A percentile compares a stretch with the other conserved stretches of the same genome.
These are phyloP conservation scores for Puccinia brachypodii DNA, from an alignment of 1,284 basidiomycete genomes.

Conservation along the genomic window DNA sequence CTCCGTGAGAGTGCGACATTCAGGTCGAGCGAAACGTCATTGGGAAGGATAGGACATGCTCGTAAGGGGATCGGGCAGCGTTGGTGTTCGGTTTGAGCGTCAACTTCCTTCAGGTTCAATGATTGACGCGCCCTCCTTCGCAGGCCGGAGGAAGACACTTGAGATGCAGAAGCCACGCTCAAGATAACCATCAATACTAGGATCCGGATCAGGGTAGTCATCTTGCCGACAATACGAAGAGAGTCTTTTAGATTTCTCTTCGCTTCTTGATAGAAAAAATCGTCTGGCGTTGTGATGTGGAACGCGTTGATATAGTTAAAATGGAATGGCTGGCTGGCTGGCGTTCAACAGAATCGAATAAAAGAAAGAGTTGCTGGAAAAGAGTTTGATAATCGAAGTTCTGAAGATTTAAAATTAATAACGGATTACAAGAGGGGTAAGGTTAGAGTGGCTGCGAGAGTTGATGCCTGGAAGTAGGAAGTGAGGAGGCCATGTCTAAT, in stretches of 20 bases:
- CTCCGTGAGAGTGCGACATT: background rate
- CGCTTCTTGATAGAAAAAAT: background rate
- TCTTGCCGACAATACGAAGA: background rate
- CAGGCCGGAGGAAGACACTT: background rate
- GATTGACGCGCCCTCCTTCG: background rate
- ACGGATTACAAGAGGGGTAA: background rate
- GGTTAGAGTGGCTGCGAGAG: background rate
- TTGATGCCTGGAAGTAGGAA: background rate
- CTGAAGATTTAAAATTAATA: background rate
- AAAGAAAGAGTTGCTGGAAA: background rate
- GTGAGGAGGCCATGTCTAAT: background rate
- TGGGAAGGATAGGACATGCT: constrained; percentile 4
- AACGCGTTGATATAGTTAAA: background rate
- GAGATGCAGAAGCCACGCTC: background rate
- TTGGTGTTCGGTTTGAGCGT: background rate
- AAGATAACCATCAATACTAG: background rate
- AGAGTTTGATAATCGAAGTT: background rate
- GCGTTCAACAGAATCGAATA: background rate
- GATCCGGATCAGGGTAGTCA: background rate
- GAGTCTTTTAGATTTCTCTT: background rate
- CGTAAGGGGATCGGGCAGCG: background rate
- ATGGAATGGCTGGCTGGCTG: background rate
- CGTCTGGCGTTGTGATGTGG: background rate
- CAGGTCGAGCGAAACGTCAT: background rate
- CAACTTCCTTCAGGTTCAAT: constrained; percentile 1